Evolutionary conservation across 208 protist species (phyloP).

Genomic region (Tritrichomonas musculus): DNA sequence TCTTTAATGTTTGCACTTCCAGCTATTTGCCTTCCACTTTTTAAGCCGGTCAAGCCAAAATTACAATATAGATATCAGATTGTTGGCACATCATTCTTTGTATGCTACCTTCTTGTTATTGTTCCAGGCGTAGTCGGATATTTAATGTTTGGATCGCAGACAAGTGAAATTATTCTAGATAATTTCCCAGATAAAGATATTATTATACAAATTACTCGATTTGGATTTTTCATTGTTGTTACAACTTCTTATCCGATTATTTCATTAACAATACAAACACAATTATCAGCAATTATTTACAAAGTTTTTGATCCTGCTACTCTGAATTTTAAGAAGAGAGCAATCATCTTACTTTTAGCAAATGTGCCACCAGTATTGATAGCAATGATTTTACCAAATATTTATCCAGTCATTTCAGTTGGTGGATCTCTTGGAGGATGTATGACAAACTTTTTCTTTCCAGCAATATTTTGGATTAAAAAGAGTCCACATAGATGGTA

Average conservation of each 20-base stretch:
- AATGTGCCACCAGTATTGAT: constrained; percentile 8
- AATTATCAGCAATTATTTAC: neutral
- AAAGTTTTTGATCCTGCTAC: neutral
- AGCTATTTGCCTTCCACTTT: neutral
- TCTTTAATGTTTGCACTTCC: neutral
- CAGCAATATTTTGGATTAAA: neutral
- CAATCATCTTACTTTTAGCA: neutral
- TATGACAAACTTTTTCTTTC: constrained; percentile 16
- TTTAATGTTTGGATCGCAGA: neutral
- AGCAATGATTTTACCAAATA: constrained; percentile 7
- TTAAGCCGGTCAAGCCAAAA: neutral
- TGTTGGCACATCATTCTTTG: neutral
- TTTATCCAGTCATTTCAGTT: neutral
- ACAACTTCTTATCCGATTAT: neutral
- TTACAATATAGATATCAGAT: neutral
- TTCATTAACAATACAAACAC: neutral
- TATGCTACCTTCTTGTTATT: neutral
- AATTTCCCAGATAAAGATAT: neutral
- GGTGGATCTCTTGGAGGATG: neutral
- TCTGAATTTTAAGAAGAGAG: neutral
- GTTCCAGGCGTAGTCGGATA: neutral
- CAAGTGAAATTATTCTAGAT: neutral
- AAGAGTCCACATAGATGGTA: neutral
- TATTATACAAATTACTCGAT: neutral
- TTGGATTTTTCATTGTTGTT: constrained; percentile 10